Evolutionary conservation across 768 basidiomycete genomes (phyloP), one percentile per base, ranked within the genome.

Genomic region (Rhodosporidiobolus odoratus): DNA sequence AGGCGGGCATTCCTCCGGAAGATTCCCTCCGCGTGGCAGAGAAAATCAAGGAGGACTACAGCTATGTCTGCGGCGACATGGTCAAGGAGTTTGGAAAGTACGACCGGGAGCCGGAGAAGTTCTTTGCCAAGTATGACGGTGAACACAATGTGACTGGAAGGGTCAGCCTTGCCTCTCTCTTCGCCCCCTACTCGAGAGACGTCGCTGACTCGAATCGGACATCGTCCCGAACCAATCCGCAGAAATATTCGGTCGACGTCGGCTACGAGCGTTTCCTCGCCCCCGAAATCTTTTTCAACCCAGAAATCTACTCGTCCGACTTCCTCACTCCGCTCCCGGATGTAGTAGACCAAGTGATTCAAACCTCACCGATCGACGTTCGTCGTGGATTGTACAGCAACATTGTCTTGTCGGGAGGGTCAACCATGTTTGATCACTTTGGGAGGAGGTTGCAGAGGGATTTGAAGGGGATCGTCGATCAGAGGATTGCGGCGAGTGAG

Each of bases 201-300:
- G 35, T 5, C n/a, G 1, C 56, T 43, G 54, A 15, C 7, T 10
- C 21, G 48, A 23, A 7, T 23, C n/a, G n/a, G n/a, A n/a, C n/a
- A n/a, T 30, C 58, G 25, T 19, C 27, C 17, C 23, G 30, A 9
- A 23, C 19, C 15, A 58, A 3, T 35, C 47, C 43, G 66, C 78
- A 94, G 93, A 91, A 92, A 89, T 97, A 99, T 82, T 80, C 84
- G 27, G 83, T 98, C 58, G 95, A 99, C 77, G 87, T 99, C 67
- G 96, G 96, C 27, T 98, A 97, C 81, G 96, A 98, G 80, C 92
- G 96, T 34, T 99, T 99, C 86, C 87, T 98, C 62, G 96, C 95
- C 9, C 94, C 96, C 9, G 96, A 98, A 80, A 96, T 98, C 77
- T 98, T 98, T 83, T 98, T 97, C 85, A 98, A 98, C 82, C 96